Evolutionary conservation across 108 stramenopile genomes (phyloP), one percentile per base, ranked within the genome.

Genomic region (Nitzschia sp.): DNA sequence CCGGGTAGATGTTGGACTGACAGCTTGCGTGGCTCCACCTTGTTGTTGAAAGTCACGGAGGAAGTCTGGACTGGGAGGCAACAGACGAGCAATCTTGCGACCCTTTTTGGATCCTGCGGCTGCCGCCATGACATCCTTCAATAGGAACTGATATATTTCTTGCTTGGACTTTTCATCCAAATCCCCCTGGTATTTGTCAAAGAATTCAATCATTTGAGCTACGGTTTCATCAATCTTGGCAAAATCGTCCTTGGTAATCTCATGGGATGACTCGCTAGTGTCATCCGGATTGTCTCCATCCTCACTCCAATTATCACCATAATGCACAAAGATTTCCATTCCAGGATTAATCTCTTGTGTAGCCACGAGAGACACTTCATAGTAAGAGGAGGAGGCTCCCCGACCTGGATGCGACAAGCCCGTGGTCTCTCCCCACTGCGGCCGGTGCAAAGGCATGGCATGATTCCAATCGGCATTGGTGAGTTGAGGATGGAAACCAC

Each of bases 101-200:
- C 53, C 79, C 58, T 80, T 80, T 10, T 65, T 64, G 6, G 69
- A 34, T 59, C 90, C 80, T n/a, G 85, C 85, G 8, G 86, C 85
- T 41, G 79, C 85, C 1, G 64, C 57, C 76, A 91, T 62, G 17
- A 90, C 86, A 72, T 90, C 89, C 6, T 76, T 50, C 51, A 75
- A 75, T 53, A 90, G 44, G 78, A 79, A 91, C 10, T 79, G 68
- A 60, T 85, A 91, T 8, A 91, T 82, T 63, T 91, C 83, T 25
- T 67, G 59, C 39, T 82, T 84, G 21, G 90, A 71, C 51, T 77
- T 57, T 9, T 73, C 76, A 63, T 85, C 83, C 17, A 91, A 50
- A 29, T 80, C 71, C 40, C 70, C 77, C 5, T 78, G 64, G 65
- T 91, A 74, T 65, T 86, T 87, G 24, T 84, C 80, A 56, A 91